Percentiles rank a stretch among this genome's conserved stretches.
phyloP scores from a whole-genome alignment of 768 basidiomycete genomes.

The Suillus brevipes region DNA sequence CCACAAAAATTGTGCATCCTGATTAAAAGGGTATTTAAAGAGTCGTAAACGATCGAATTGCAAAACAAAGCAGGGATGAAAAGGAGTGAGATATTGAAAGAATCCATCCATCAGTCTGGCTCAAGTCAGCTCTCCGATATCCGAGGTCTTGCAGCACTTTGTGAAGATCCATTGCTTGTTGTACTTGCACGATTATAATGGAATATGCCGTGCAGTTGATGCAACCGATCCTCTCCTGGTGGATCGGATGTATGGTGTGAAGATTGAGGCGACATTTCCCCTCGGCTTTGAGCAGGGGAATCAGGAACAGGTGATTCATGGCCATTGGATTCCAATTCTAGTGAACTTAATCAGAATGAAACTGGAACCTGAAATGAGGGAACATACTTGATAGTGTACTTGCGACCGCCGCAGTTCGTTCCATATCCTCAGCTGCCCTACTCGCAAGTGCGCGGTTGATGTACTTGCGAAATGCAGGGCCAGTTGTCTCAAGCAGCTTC shows the following conservation, averaged over 20 bases:
- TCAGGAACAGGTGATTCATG: conserved; percentile 31
- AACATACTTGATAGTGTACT: conserved; percentile 72
- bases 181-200: conserved; percentile 74
- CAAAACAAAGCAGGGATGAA: conserved; percentile 10
- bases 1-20: conserved; percentile 24
- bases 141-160: conserved; percentile 13
- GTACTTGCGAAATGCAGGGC: conserved; percentile 88
- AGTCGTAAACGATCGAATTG: conserved; percentile 12
- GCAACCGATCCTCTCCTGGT: conserved; percentile 62
- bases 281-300: conserved; percentile 32
- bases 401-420: conserved; percentile 78
- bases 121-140: conserved; percentile 15
- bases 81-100: conserved; percentile 20
- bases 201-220: conserved; percentile 78
- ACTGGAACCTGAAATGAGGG: conserved; percentile 2
- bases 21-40: conserved; percentile 29
- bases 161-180: conserved; percentile 44
- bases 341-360: conserved; percentile 12
- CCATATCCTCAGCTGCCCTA: conserved; percentile 84
- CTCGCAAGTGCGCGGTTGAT: conserved; percentile 86
- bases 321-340: conserved; percentile 66
- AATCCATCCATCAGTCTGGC: conserved; percentile 24
- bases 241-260: conserved; percentile 34
- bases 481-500: conserved; percentile 85
- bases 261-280: conserved; percentile 35